Base-by-base conservation (phyloP, 768 basidiomycete genomes). In the Mycena chlorophos region DNA sequence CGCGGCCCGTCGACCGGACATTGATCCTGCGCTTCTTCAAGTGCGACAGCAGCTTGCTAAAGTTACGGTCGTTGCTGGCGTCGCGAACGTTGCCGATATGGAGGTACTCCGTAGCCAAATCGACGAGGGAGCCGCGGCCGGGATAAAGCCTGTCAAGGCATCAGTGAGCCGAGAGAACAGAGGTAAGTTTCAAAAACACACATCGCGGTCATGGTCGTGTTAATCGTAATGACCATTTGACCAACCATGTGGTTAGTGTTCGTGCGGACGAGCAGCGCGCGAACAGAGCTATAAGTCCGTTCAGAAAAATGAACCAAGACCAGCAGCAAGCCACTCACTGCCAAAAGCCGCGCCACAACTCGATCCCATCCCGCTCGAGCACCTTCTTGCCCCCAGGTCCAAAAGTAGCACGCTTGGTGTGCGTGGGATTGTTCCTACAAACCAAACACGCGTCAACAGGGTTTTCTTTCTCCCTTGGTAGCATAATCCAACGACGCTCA, bases 321-420 rank as follows among this genome's bases (percentile, higher is more conserved):
- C 8, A 51, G 10, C 13, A 37, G 6, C 30, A 27, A 38, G 4
- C n/a, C 25, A 62, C 76, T 26, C 52, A 83, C 82, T 82, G 80
- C 52, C 75, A 82, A 39, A 72, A 80, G 0, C 82, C 82, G 6
- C 75, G 68, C 68, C 78, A 75, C 0, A 83, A 54, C 34, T 80
- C 77, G 0, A 84, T 65, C 10, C 74, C 67, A 19, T 70, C 69
- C 19, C 68, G 66, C 20, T 69, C 26, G 14, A 58, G 40, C 13
- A 1, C 14, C 37, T 42, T 52, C 54, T 52, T 62, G 31, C 60
- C 56, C 2, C 2, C 27, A 20, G 50, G 22, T 3, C 40, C 71
- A 45, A 82, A 83, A 55, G 77, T 82, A 0, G 81, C 75, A 2
- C 68, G 70, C 0, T 74, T 73, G 25, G 81, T 82, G 57, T 80